These are phyloP conservation scores for Claviceps spartinae DNA, from an alignment of 2,329 filamentous ascomycete species.

Conservation along the genomic window DNA sequence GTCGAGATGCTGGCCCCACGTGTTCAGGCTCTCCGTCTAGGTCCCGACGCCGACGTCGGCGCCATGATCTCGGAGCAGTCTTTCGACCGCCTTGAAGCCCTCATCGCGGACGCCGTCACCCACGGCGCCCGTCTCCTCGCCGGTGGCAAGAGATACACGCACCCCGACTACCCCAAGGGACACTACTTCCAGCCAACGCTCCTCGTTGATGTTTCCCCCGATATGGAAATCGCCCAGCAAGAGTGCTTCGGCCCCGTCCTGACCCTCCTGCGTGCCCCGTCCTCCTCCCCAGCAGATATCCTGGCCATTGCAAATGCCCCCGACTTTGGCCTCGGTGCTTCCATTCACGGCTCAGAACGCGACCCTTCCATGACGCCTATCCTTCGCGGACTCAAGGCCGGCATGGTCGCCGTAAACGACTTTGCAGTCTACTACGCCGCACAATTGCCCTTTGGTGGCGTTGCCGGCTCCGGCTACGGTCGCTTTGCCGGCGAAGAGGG, in stretches of 20 bases:
- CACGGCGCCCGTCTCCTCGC: slow-evolving; percentile 69
- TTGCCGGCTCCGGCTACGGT: slow-evolving; percentile 82
- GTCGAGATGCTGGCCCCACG: slow-evolving; percentile 57
- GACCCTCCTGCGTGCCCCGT: slow-evolving; percentile 61
- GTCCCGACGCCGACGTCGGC: slow-evolving; percentile 69
- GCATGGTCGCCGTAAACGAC: slow-evolving; percentile 93
- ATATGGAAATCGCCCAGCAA: slow-evolving; percentile 77
- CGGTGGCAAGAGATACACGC: slow-evolving; percentile 58
- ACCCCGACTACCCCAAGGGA: slow-evolving; percentile 61
- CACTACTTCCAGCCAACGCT: slow-evolving; percentile 92
- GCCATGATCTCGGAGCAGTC: slow-evolving; percentile 72
- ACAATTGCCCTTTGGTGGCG: slow-evolving; percentile 85
- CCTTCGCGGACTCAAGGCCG: slow-evolving; percentile 56
- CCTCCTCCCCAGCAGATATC: slow-evolving; percentile 46
- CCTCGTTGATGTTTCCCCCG: slow-evolving; percentile 71
- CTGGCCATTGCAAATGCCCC: slow-evolving; percentile 74
- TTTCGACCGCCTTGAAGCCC: slow-evolving; percentile 61
- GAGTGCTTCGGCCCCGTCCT: slow-evolving; percentile 93
- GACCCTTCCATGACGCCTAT: slow-evolving; percentile 49
- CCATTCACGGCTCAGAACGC: slow-evolving; percentile 63
- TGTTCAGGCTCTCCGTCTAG: slow-evolving; percentile 62
- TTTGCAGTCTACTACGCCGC: slow-evolving; percentile 90
- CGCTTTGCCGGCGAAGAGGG: slow-evolving; percentile 88
- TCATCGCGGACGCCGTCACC: slow-evolving; percentile 64
- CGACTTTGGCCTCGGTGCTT: slow-evolving; percentile 73